Base-by-base conservation (phyloP, 2,329 filamentous ascomycete species). In the Trichophyton schoenleinii region DNA sequence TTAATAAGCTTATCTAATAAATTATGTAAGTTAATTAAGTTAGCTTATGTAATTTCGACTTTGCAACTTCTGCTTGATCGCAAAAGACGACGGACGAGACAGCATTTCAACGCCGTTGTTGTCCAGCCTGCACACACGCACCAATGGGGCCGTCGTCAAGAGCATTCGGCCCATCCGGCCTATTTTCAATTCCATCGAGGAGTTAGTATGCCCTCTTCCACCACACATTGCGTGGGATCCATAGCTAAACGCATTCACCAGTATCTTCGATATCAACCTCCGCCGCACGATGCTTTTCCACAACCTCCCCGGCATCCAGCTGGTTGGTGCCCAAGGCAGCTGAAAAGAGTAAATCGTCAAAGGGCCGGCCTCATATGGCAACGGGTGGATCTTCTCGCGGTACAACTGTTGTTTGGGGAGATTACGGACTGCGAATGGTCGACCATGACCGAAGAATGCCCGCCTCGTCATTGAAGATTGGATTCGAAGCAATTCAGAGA, bases 361-460 rank as follows among this genome's bases (percentile, higher is more conserved):
- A 96, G 78, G 94, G 92, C 44, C 84, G 91, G 1, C 87, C 89
- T 58, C 85, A 90, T 68, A 91, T 97, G 57, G 83, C 89, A 25
- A 99, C 91, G 0, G 94, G 94, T 64, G 94, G 94, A 64, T 95
- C 89, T 61, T 86, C 83, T 41, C 91, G 95, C 73, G 94, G 94
- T 67, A 99, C 94, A 41, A 97, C 92, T 0, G 88, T 99, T 20
- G 85, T 95, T 62, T 97, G 91, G 90, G 94, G 94, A 61, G 91
- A 97, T 74, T 99, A 91, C 72, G 94, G 94, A 7, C 79, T 99
- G 67, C 88, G 94, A 62, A 94, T 99, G 86, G 85, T 81, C 65
- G 94, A 99, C 75, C 89, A 96, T 73, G 88, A 96, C 77, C 88
- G 94, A 62, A 85, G 94, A 70, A 89, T 99, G 72, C 90, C 87